Evolutionary conservation across 1,139 yeast species (phyloP), one percentile per base, ranked within the genome.

Genomic region (Barnettozyma hawaiiensis): DNA sequence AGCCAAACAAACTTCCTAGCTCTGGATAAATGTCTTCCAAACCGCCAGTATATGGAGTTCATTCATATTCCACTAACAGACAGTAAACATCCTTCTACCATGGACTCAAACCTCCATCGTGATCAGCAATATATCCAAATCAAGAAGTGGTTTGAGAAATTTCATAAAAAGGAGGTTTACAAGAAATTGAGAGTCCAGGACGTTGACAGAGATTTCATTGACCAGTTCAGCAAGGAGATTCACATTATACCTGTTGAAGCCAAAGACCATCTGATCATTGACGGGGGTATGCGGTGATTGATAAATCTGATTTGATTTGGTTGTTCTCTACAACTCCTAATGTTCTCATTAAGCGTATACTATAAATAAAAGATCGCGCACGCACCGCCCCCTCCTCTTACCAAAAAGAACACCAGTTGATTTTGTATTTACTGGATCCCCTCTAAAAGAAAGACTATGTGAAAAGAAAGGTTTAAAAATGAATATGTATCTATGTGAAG

Each of bases 11-110:
- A 64, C 2, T 90, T 92, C 56, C 61, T 86, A 22, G 95, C 97
- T 0, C 69, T 92, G 18, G 97, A 90, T 60, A 92, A 92, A 58
- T 86, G 95, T 53, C 64, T 83, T 2, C 86, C 86, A 0, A 63
- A 69, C 14, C 66, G 94, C 14, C 57, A 66, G 26, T 85, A 71
- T 55, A 52, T 86, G 7, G 76, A 75, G 40, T 52, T 72, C 3
- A 27, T 71, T 8, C 64, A 68, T 2, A 60, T 81, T 20, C 67
- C 60, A 29, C 52, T 55, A 27, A 63, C 58, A 0, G 54, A 45
- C 19, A 49, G 46, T 52, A 58, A 51, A 26, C 68, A 47, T 48
- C 53, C 53, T 29, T 66, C 52, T 10, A 48, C 50, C 2, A 50
- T 21, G n/a, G 37, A 45, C 1, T 47, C 53, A 12, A 48, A 53